Conservation (phyloP, 441 rosid genomes). For the Croton setiger region DNA sequence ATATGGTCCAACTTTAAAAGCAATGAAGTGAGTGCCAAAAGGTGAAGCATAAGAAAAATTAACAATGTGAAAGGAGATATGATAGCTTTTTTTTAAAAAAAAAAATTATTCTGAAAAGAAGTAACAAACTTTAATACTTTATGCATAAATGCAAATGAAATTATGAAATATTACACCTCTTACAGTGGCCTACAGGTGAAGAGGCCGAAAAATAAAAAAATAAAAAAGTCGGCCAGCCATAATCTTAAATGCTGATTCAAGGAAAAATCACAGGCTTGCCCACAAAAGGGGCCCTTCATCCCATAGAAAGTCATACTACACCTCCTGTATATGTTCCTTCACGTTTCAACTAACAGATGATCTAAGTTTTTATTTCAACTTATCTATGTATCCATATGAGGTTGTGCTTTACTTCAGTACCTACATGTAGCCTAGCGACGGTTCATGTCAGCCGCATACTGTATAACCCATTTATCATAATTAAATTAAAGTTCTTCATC, state of each 20-base stretch:
- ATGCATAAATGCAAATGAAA: background rate
- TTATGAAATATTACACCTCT: background rate
- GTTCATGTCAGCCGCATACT: too few species aligned
- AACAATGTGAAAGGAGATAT: background rate
- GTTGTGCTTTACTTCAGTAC: background rate
- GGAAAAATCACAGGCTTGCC: background rate
- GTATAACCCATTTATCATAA: background rate
- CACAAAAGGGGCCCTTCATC: background rate
- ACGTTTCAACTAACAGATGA: too few species aligned
- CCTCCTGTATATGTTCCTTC: background rate
- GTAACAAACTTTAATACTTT: background rate
- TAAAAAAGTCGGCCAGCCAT: background rate
- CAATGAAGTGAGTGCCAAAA: background rate
- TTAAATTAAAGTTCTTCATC: background rate
- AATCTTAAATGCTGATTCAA: background rate
- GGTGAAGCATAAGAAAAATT: background rate
- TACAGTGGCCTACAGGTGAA: background rate
- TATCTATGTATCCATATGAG: background rate
- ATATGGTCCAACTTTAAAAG: background rate
- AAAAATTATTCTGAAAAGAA: too few species aligned
- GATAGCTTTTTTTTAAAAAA: background rate
- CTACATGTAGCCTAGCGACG: background rate
- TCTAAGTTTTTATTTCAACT: background rate
- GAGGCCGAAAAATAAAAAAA: background rate
- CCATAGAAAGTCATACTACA: background rate